Base-by-base conservation (phyloP, 2,329 filamentous ascomycete species). In the Botrytis deweyae region DNA sequence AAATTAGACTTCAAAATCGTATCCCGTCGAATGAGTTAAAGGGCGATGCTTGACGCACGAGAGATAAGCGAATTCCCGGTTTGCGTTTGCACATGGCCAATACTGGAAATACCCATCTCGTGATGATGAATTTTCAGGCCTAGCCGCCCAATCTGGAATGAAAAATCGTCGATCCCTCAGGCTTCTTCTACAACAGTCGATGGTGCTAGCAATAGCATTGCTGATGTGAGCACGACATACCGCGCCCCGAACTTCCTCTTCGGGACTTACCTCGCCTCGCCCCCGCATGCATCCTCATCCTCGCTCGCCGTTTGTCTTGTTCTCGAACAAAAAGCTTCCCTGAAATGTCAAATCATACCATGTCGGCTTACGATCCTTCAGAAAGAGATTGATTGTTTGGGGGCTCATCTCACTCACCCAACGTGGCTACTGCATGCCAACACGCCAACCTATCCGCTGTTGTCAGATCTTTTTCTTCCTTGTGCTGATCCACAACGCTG, bases 391-490 rank as follows among this genome's bases (percentile, higher is more conserved):
- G 25, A 58, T 42, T 40, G 25, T 67, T 67, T 55, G 25, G 49
- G 65, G 65, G 36, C 65, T 22, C 36, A 55, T 68, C 49, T 49
- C 44, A 22, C 46, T 67, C 64, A 40, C 33, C 29, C 36, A 68
- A 55, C 49, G 65, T 58, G 66, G 49, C 66, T 40, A 38, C 38
- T 68, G 18, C 36, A 55, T 68, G 18, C 36, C 36, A 68, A 20
- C 36, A 42, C 36, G 65, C 65, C 65, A 42, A 58, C 25, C 65
- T 58, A 36, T 38, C n/a, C 18, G 16, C 36, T 68, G 49, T n/a
- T 68, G 66, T 58, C 44, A 68, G 65, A 68, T 55, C 46, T 22
- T 18, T 40, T 58, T 33, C 36, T 68, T 58, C 49, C 38, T 68
- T 40, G 49, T 58, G 66, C 49, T 42, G 66, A 58, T 68, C 49